Base-by-base conservation (phyloP, 2,329 filamentous ascomycete genomes). In the Beauveria bassiana region DNA sequence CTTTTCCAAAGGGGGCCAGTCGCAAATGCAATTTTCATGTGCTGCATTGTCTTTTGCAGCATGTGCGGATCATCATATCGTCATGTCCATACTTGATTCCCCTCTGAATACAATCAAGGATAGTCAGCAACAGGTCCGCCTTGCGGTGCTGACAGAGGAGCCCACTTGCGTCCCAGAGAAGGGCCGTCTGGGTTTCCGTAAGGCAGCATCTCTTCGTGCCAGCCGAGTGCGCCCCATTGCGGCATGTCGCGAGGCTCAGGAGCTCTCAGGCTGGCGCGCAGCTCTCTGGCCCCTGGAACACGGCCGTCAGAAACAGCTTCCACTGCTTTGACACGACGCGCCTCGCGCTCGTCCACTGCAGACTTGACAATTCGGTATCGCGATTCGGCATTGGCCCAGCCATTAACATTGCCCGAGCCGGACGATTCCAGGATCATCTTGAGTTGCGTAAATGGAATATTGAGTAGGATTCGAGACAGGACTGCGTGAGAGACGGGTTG, bases 381-480 rank as follows among this genome's bases (percentile, higher is more conserved):
- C 28, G 78, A 71, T 61, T 79, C 75, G 1, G 74, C 73, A 45
- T 74, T 80, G 28, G 79, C 76, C 78, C 80, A 83, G 24, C 77
- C 80, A n/a, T 76, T 75, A 34, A 76, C 73, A 50, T 76, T 76
- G 47, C 81, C 82, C 9, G 86, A 78, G 28, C 78, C 78, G 7
- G 68, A 65, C 56, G 85, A 84, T 66, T 89, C 86, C 40, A 92
- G 77, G 1, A 90, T 73, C 63, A 80, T 79, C 71, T 88, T 86
- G 26, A 93, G 77, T 31, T 87, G 76, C 16, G 81, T 76, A 66
- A 89, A 89, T 0, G 89, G 89, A 6, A 92, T 74, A 46, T 89
- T 90, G 58, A 91, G 74, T 2, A 93, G 76, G 24, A 90, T 76
- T 31, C 82, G 85, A 0, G 89, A 91, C 5, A 92, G 74, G 0